These are phyloP conservation scores for Dendrobium nobile DNA, from an alignment of 106 monocot genomes.

Conservation along the genomic window DNA sequence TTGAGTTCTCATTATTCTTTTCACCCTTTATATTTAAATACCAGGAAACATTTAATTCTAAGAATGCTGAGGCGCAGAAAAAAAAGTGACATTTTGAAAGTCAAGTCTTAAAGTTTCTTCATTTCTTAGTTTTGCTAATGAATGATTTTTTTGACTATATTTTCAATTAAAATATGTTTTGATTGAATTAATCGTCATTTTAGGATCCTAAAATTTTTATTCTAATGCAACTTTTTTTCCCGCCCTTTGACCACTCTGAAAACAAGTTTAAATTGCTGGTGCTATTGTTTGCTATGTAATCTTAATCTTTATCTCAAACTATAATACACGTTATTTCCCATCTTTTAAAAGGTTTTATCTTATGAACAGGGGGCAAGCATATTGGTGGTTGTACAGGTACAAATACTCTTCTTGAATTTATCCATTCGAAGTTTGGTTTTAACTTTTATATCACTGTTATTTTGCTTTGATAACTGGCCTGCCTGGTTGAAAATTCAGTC, in stretches of 20 bases:
- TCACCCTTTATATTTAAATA: too few species aligned
- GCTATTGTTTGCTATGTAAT: background rate
- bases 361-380: slow-evolving; percentile 80
- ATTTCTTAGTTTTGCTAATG: background rate
- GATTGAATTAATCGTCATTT: background rate
- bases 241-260: background rate
- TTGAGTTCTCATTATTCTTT: too few species aligned
- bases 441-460: background rate
- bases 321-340: background rate
- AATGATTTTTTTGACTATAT: background rate
- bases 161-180: background rate
- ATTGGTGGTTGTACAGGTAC: slow-evolving; percentile 97
- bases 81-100: too few species aligned
- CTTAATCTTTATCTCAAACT: too few species aligned
- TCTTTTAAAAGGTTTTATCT: slow-evolving; percentile 1
- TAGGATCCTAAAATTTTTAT: background rate
- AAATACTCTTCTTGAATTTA: background rate
- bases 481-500: background rate
- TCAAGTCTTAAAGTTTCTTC: background rate
- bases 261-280: background rate
- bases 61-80: too few species aligned
- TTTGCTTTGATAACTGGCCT: background rate
- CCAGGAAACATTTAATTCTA: too few species aligned
- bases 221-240: background rate
- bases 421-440: background rate